Percentiles rank a stretch among this genome's conserved stretches.
phyloP scores from a whole-genome alignment of 805 yeast genomes.

The Candida railenensis region DNA sequence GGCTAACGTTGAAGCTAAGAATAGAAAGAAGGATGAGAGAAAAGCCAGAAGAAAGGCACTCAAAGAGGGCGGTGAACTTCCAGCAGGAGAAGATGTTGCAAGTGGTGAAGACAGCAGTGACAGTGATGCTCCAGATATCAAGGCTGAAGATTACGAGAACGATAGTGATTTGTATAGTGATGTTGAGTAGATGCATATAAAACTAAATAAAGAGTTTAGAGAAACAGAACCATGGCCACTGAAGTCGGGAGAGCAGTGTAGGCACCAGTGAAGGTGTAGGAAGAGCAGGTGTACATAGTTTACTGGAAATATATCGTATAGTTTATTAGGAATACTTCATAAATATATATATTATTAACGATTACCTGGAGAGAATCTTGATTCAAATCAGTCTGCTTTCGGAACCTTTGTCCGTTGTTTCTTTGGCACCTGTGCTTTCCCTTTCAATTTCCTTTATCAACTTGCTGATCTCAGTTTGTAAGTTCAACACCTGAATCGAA shows the following conservation, averaged over 20 bases:
- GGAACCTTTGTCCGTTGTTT: too few species aligned
- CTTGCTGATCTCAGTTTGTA: constrained; percentile 18
- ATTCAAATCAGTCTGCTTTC: too few species aligned
- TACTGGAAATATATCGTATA: too few species aligned
- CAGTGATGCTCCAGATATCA: constrained; percentile 33
- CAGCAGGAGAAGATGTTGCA: constrained; percentile 21
- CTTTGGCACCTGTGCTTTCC: too few species aligned
- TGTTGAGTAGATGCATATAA: background rate
- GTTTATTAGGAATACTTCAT: too few species aligned
- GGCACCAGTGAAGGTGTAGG: background rate
- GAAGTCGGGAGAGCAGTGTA: background rate
- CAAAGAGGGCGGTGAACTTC: constrained; percentile 33
- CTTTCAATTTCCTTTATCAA: constrained; percentile 16
- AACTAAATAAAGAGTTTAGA: background rate
- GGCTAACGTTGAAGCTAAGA: constrained; percentile 73
- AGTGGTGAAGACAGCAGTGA: constrained; percentile 20
- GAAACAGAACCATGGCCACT: background rate
- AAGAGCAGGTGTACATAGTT: too few species aligned
- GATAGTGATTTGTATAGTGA: constrained; percentile 50
- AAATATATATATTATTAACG: too few species aligned
- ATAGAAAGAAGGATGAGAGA: constrained; percentile 70
- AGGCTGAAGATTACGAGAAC: constrained; percentile 47
- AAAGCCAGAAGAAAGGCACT: constrained; percentile 64
- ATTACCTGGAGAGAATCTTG: too few species aligned
- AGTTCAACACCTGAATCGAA: constrained; percentile 19